Evolutionary conservation across 352 stramenopile species (phyloP), one percentile per base, ranked within the genome.

Genomic region (Elongisporangium anandrum): DNA sequence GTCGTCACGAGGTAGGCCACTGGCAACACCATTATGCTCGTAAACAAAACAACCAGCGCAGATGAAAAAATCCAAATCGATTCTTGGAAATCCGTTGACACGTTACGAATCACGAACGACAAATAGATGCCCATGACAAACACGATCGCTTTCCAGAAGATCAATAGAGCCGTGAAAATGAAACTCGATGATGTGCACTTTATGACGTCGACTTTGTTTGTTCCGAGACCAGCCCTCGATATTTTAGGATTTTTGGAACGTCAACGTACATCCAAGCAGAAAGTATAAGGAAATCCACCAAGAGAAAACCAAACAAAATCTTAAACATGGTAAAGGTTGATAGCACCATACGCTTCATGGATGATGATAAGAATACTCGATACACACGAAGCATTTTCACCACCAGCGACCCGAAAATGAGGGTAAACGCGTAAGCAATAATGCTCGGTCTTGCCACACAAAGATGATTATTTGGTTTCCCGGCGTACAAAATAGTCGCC

Each of bases 1-100:
- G 73, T 16, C 21, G 61, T 7, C 4, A 73, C 56, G n/a, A 76
- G 29, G 48, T 68, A 73, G 7, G 61, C 55, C n/a, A 76, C 15
- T 15, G 68, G 65, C 12, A 69, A 26, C 29, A 72, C 8, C 16
- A 76, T 48, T 1, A 76, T 0, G 22, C 54, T 54, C 1, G 49
- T 65, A n/a, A 76, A 64, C 1, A 66, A 22, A 15, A 76, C 61
- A 1, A 73, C 58, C 4, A 65, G n/a, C 3, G 61, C 54, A 0
- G 68, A 69, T 13, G 57, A 21, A 10, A 76, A 70, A 21, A 76
- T 76, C 57, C 59, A 73, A 7, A 70, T 50, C 0, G 65, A 61
- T 34, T 76, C 68, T 50, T 76, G 68, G 52, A 76, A 76, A 50
- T 76, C 68, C 6, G 23, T 19, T 38, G 64, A 70, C 15, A 69